phyloP scores from a whole-genome alignment of 2,329 filamentous ascomycete genomes.

The Pseudogymnoascus verrucosus region DNA sequence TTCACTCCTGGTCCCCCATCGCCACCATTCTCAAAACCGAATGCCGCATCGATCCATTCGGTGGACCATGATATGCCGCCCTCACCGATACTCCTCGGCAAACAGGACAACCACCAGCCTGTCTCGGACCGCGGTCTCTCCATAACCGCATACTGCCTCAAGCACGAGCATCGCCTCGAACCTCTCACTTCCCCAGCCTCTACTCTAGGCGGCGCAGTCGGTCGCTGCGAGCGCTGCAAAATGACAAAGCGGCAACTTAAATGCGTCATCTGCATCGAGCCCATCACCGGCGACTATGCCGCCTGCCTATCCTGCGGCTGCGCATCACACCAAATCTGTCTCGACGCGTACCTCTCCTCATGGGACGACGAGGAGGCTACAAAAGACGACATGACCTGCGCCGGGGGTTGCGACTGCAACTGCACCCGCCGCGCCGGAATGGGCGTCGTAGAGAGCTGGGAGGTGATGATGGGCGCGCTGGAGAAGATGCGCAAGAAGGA shows the following conservation, averaged over 20 bases:
- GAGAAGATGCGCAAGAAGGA: constrained; percentile 21
- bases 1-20: constrained; percentile 19
- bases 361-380: constrained; percentile 25
- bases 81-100: constrained; percentile 48
- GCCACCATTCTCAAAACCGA: constrained; percentile 18
- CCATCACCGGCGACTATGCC: constrained; percentile 50
- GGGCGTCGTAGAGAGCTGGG: constrained; percentile 54
- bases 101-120: constrained; percentile 40
- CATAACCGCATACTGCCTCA: constrained; percentile 53
- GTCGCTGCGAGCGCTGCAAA: constrained; percentile 43
- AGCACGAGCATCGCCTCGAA: constrained; percentile 55
- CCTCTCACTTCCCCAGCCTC: constrained; percentile 37
- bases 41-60: constrained; percentile 22
- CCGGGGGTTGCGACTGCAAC: constrained; percentile 57
- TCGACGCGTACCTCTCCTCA: constrained; percentile 43
- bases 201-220: constrained; percentile 36
- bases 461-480: constrained; percentile 40
- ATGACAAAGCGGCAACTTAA: constrained; percentile 47
- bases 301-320: constrained; percentile 58
- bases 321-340: constrained; percentile 50
- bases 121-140: constrained; percentile 40
- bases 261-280: constrained; percentile 56
- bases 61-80: constrained; percentile 23
- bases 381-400: constrained; percentile 42
- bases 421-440: constrained; percentile 49